Percentiles rank a stretch among this genome's conserved stretches.
Evolutionary conservation across 2,329 filamentous ascomycete genomes (phyloP).

Genomic region (Macrophomina phaseolina): DNA sequence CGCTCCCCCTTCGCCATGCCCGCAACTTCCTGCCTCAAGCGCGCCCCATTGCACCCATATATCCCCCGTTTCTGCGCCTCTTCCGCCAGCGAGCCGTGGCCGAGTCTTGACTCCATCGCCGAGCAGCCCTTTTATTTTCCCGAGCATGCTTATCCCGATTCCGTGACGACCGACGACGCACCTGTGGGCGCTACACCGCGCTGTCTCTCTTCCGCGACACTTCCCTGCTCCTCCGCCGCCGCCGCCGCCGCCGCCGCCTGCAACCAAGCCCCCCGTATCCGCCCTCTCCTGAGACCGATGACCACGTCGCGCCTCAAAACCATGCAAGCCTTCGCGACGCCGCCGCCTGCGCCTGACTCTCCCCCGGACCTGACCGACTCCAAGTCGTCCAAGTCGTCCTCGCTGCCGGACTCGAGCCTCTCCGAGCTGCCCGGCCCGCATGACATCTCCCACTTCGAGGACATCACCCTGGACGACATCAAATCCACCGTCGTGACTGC

Average conservation of each 20-base stretch:
- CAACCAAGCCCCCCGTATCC: conserved; percentile 31
- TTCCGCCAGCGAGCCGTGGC: conserved; percentile 34
- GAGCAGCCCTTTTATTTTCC: conserved; percentile 31
- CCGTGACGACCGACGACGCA: conserved; percentile 38
- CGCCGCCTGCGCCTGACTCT: conserved; percentile 64
- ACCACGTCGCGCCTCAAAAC: conserved; percentile 32
- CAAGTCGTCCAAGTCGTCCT: conserved; percentile 90
- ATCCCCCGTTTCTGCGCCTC: conserved; percentile 32
- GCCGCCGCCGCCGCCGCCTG: neutral
- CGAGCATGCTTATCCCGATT: conserved; percentile 41
- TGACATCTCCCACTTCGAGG: conserved; percentile 87
- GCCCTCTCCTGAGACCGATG: conserved; percentile 45
- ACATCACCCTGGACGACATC: conserved; percentile 85
- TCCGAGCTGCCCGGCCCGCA: conserved; percentile 65
- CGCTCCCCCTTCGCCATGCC: conserved; percentile 27
- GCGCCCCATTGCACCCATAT: conserved; percentile 23
- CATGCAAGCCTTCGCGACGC: conserved; percentile 29
- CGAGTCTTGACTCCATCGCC: conserved; percentile 42
- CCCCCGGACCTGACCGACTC: conserved; percentile 81
- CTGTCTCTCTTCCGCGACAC: conserved; percentile 33
- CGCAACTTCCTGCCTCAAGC: conserved; percentile 25
- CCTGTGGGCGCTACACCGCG: conserved; percentile 35
- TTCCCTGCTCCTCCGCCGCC: conserved; percentile 29
- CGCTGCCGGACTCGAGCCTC: conserved; percentile 78
- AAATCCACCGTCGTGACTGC: conserved; percentile 38